phyloP scores from a whole-genome alignment of 345 rosid species.

The Psidium friedrichsthalianum region DNA sequence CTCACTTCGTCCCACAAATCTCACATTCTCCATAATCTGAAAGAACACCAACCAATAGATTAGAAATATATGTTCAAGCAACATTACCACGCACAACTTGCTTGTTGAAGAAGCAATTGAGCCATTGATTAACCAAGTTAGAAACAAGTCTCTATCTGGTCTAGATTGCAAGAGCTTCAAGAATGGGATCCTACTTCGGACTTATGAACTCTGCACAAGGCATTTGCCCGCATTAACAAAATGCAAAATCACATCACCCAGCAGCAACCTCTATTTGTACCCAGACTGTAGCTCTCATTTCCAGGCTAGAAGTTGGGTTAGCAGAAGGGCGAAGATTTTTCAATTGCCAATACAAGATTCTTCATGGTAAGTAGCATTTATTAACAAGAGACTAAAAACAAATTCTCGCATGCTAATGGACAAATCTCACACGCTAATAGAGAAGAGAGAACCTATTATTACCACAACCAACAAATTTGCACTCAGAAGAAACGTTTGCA shows the following conservation, averaged over 20 bases:
- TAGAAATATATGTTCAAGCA: not conserved
- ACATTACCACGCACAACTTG: not conserved
- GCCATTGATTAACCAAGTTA: not conserved
- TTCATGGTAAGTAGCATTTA: not conserved
- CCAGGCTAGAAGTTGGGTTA: not conserved
- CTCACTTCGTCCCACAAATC: constrained; percentile 66
- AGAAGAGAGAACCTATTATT: not conserved
- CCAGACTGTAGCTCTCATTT: not conserved
- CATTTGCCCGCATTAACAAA: not conserved
- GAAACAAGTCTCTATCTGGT: not conserved
- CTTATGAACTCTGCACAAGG: not conserved
- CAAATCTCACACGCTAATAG: not conserved
- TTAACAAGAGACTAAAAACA: not conserved
- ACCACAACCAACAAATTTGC: not conserved
- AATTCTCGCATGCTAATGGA: not conserved
- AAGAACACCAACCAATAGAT: constrained; percentile 2
- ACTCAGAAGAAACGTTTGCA: not conserved
- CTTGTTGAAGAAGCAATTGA: not conserved
- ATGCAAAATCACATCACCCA: not conserved
- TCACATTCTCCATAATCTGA: constrained; percentile 80
- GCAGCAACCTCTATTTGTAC: not conserved
- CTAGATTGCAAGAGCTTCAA: not conserved
- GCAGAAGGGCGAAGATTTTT: not conserved
- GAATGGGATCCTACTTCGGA: not conserved
- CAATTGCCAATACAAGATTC: not conserved